Conservation (phyloP, 768 basidiomycete species). For the Russula ochroleuca region DNA sequence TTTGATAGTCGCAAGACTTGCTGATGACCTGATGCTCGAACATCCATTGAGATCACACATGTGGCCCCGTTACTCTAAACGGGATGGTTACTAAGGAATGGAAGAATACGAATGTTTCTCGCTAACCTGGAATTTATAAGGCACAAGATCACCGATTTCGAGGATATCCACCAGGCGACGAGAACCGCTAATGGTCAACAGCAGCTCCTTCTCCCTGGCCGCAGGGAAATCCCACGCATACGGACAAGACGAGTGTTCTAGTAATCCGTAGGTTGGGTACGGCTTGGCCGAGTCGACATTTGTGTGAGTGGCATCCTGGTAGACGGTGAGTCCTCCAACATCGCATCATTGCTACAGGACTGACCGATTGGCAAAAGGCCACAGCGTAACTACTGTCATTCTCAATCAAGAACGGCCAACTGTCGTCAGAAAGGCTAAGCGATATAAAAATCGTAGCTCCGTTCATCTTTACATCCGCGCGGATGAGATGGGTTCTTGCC, state of each 20-base stretch:
- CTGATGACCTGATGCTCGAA: constrained; percentile 80
- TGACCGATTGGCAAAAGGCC: constrained; percentile 70
- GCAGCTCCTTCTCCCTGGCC: constrained; percentile 71
- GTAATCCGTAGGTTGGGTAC: constrained; percentile 51
- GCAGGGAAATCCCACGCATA: constrained; percentile 97
- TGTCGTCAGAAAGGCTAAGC: constrained; percentile 57
- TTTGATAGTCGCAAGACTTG: constrained; percentile 85
- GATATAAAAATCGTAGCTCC: constrained; percentile 88
- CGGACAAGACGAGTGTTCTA: constrained; percentile 47
- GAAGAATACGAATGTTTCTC: neutral
- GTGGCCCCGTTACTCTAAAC: constrained; percentile 50
- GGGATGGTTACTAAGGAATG: neutral
- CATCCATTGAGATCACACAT: constrained; percentile 81
- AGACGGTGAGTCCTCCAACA: constrained; percentile 3
- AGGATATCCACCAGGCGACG: constrained; percentile 78
- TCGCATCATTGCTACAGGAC: constrained; percentile 15
- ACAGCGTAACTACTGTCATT: constrained; percentile 78
- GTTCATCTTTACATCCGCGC: constrained; percentile 74
- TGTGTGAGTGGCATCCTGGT: constrained; percentile 36
- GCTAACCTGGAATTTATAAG: constrained; percentile 79
- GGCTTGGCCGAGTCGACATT: constrained; percentile 46
- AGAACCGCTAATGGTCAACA: constrained; percentile 56
- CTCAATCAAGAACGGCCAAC: constrained; percentile 88
- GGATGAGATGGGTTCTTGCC: constrained; percentile 53
- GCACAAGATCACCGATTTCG: constrained; percentile 90